Conservation (phyloP, 495 filamentous ascomycete genomes). For the Aspergillus affinis region DNA sequence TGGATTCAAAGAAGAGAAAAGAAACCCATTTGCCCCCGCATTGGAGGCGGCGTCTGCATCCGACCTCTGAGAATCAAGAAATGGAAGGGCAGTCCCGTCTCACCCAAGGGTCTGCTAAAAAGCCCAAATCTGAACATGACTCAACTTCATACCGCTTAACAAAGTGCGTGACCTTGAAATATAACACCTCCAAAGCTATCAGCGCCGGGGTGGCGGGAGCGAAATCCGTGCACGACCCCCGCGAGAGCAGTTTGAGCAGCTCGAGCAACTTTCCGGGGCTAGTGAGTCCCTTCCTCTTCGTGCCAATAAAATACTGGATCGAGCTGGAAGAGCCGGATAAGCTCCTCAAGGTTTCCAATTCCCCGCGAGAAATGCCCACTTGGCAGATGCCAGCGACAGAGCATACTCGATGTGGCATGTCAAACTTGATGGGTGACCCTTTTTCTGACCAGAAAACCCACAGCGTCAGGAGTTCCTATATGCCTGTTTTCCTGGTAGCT, state of each 20-base stretch:
- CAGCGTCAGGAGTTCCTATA: neutral
- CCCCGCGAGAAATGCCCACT: neutral
- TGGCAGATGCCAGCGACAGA: neutral
- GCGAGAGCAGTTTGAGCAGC: neutral
- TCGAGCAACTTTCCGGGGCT: neutral
- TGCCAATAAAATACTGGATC: neutral
- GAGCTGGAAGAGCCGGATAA: neutral
- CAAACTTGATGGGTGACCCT: neutral
- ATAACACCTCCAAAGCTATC: neutral
- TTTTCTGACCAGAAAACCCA: neutral
- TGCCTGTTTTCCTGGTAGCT: neutral
- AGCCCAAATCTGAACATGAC: neutral
- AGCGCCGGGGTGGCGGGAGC: neutral
- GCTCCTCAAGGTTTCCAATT: neutral
- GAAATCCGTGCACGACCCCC: neutral
- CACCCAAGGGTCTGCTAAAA: neutral
- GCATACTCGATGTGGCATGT: neutral
- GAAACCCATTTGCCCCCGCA: neutral
- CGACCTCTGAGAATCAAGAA: neutral
- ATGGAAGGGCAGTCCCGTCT: neutral
- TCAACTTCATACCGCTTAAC: neutral
- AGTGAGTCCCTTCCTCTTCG: neutral
- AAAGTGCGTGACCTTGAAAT: neutral
- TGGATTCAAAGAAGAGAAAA: neutral
- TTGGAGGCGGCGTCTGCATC: too few relatives aligned